Percentiles rank a stretch among this genome's conserved stretches.
Evolutionary conservation across 1,284 basidiomycete species (phyloP).

Genomic region (Cryptococcus amylolentus): DNA sequence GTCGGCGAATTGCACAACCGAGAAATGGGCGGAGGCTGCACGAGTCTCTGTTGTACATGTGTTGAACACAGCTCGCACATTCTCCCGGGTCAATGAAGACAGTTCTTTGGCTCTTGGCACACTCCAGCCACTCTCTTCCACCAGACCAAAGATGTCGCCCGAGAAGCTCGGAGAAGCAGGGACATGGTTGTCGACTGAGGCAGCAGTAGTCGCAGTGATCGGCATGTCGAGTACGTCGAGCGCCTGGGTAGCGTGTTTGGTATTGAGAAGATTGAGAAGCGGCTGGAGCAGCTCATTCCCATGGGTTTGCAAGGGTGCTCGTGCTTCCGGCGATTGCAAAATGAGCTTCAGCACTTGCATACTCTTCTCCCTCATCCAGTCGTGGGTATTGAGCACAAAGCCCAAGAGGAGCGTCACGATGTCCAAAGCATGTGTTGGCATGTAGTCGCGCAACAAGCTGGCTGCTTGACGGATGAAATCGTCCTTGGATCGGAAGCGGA

Average conservation of each 20-base stretch:
- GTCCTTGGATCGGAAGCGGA: slow-evolving; percentile 85
- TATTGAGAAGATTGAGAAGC: slow-evolving; percentile 76
- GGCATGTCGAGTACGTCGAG: slow-evolving; percentile 90
- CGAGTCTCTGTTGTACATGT: slow-evolving; percentile 66
- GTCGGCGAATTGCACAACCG: slow-evolving; percentile 46
- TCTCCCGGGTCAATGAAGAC: slow-evolving; percentile 64
- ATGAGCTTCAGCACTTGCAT: slow-evolving; percentile 86
- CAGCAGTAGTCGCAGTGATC: slow-evolving; percentile 64
- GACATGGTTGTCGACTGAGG: slow-evolving; percentile 64
- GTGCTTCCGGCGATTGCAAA: slow-evolving; percentile 78
- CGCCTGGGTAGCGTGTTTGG: slow-evolving; percentile 77
- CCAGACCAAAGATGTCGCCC: slow-evolving; percentile 71
- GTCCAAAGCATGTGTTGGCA: slow-evolving; percentile 62
- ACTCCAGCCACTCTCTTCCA: slow-evolving; percentile 80
- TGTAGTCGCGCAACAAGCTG: slow-evolving; percentile 73
- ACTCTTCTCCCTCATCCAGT: slow-evolving; percentile 75
- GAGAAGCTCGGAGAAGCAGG: slow-evolving; percentile 6
- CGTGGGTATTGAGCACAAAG: slow-evolving; percentile 76
- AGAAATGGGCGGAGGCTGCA: slow-evolving; percentile 47
- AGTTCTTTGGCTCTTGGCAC: slow-evolving; percentile 64
- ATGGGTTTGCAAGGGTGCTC: slow-evolving; percentile 66
- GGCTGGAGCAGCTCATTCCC: slow-evolving; percentile 88
- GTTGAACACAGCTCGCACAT: slow-evolving; percentile 78
- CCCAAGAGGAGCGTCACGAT: slow-evolving; percentile 77
- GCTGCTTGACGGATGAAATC: slow-evolving; percentile 91